Conservation (phyloP, 2,329 filamentous ascomycete genomes). For the Apiospora malaysiana region DNA sequence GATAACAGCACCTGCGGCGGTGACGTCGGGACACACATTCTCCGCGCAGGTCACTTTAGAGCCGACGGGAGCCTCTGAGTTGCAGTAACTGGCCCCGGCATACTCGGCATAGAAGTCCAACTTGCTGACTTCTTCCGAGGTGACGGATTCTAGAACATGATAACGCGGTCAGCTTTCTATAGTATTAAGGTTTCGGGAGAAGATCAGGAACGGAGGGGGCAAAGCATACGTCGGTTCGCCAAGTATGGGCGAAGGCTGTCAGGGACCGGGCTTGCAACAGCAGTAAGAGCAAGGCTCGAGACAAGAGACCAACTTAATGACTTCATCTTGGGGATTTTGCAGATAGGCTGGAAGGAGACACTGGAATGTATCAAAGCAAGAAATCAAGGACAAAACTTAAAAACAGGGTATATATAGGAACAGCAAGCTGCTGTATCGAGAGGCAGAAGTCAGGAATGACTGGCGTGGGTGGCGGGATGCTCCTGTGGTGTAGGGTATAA, state of each 20-base stretch:
- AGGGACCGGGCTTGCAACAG: conserved; percentile 32
- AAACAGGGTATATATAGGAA: conserved; percentile 1
- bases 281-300: conserved; percentile 34
- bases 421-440: not conserved
- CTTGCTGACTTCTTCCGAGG: conserved; percentile 37
- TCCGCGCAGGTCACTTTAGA: conserved; percentile 49
- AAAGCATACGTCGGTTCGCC: conserved; percentile 42
- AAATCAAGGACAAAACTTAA: not conserved
- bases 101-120: conserved; percentile 59
- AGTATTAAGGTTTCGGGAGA: conserved; percentile 24
- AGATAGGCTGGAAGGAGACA: not conserved
- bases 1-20: conserved; percentile 25
- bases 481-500: not conserved
- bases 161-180: not conserved
- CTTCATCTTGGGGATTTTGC: conserved; percentile 35
- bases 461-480: not conserved
- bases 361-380: not conserved
- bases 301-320: conserved; percentile 34
- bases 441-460: not conserved
- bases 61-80: conserved; percentile 47
- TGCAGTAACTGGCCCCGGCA: conserved; percentile 60
- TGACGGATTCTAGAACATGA: conserved; percentile 32
- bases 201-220: not conserved
- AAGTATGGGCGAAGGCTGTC: conserved; percentile 30
- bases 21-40: conserved; percentile 43